Evolutionary conservation across 2,329 filamentous ascomycete species (phyloP).

Genomic region (Penicillium verrucosum): DNA sequence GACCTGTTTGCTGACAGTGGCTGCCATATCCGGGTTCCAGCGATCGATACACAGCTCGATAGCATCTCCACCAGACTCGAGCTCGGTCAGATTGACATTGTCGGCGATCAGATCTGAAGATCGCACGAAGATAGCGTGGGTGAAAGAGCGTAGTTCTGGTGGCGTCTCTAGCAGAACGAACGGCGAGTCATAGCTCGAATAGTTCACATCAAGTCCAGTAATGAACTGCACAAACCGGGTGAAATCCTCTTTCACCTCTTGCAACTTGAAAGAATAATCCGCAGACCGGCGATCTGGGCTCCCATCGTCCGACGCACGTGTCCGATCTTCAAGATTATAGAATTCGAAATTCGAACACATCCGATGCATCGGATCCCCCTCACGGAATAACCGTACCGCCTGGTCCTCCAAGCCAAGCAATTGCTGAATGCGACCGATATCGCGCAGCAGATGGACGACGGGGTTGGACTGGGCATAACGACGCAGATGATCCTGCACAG

Average conservation of each 20-base stretch:
- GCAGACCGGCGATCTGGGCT: slow-evolving; percentile 45
- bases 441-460: slow-evolving; percentile 42
- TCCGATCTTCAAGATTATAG: slow-evolving; percentile 50
- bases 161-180: slow-evolving; percentile 60
- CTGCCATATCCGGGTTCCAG: slow-evolving; percentile 52
- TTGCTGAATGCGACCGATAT: slow-evolving; percentile 40
- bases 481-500: slow-evolving; percentile 42
- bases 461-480: slow-evolving; percentile 39
- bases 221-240: slow-evolving; percentile 58
- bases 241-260: slow-evolving; percentile 59
- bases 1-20: slow-evolving; percentile 54
- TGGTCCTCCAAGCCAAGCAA: slow-evolving; percentile 46
- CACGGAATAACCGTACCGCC: slow-evolving; percentile 42
- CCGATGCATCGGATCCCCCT: slow-evolving; percentile 46
- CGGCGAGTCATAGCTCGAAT: slow-evolving; percentile 56
- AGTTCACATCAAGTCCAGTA: slow-evolving; percentile 52
- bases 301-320: slow-evolving; percentile 30
- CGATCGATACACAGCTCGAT: slow-evolving; percentile 60
- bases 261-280: slow-evolving; percentile 49
- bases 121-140: slow-evolving; percentile 41
- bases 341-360: slow-evolving; percentile 48
- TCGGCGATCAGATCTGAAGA: slow-evolving; percentile 35
- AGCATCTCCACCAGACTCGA: slow-evolving; percentile 59
- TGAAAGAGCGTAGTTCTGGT: slow-evolving; percentile 54
- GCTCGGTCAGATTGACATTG: slow-evolving; percentile 46